Percentiles rank a stretch among this genome's conserved stretches.
These are phyloP conservation scores for Yamadazyma taylorii DNA, from an alignment of 1,139 yeast species.

Conservation along the genomic window DNA sequence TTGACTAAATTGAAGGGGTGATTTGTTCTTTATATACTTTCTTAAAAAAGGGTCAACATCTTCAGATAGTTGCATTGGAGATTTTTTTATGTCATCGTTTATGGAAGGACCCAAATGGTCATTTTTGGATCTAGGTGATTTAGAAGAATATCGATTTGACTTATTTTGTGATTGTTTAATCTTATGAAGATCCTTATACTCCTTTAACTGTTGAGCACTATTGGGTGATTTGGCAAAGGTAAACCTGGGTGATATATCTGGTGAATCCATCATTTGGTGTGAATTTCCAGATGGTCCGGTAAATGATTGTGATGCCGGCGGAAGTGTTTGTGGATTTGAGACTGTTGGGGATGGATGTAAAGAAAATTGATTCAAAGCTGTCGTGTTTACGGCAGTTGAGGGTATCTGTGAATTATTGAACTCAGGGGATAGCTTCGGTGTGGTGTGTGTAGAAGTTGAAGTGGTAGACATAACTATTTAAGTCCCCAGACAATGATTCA, in stretches of 20 bases:
- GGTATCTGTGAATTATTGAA: too few species aligned
- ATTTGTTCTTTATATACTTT: constrained; percentile 12
- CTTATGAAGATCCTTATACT: not conserved
- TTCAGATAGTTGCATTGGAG: not conserved
- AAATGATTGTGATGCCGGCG: too few species aligned
- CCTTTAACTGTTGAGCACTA: constrained; percentile 3
- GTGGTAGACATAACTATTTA: constrained; percentile 13
- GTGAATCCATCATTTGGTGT: too few species aligned
- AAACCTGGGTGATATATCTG: not conserved
- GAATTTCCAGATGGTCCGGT: too few species aligned
- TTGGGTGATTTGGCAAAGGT: not conserved
- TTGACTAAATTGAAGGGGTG: constrained; percentile 3
- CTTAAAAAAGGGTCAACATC: constrained; percentile 14
- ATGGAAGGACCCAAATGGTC: not conserved
- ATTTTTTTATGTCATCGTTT: not conserved
- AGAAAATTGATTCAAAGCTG: not conserved
- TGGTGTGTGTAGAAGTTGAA: constrained; percentile 16
- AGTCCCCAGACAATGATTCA: not conserved
- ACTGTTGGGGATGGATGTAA: not conserved
- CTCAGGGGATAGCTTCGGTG: constrained; percentile 16
- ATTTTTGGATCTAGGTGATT: not conserved
- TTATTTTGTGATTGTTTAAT: not conserved
- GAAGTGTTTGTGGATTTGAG: not conserved
- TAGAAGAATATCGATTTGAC: not conserved
- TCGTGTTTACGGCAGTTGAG: too few species aligned